Base-by-base conservation (phyloP, 176 grass and related monocot genomes). In the Lolium perenne region DNA sequence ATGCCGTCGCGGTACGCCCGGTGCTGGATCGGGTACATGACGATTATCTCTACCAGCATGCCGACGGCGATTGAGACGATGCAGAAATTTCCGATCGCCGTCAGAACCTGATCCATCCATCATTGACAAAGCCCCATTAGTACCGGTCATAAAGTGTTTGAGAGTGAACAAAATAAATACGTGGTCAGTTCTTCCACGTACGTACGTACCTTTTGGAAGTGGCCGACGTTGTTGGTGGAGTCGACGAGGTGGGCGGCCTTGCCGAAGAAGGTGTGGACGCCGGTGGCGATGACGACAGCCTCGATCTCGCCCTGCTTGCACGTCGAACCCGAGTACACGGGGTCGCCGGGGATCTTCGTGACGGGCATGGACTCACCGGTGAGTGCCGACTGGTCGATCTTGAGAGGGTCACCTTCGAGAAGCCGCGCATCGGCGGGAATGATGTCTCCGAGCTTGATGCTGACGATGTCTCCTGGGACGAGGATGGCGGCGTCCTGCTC, bases 301-400 rank as follows among this genome's bases (percentile, higher is more conserved):
- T 95, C 89, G 51, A 98, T 91, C 92, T 98, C 95, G 10, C 95
- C 95, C 71, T 98, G 95, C 87, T 98, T 98, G 92, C 96, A 98
- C 0, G 92, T 98, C 35, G 96, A 98, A 4, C 96, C 93, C 0
- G 96, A 98, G 92, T 85, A 98, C 50, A 98, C 77, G 51, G 85
- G 84, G 35, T 94, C 86, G 4, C 92, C 90, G 12, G 92, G 86
- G 22, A 58, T 20, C 86, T 92, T 95, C 74, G 79, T 98, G 20
- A 92, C 96, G 0, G 93, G 92, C 17, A 98, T 84, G 25, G 91
- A 98, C 83, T 98, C 93, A 8, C 95, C 95, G 7, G 93, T 98
- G 29, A 95, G 88, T 43, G 95, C 89, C 1, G 93, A 95, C 80
- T 98, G 95, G 83, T 98, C 93, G 50, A 98, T 92, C 93, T 98